Percentiles rank a stretch among this genome's conserved stretches.
Evolutionary conservation across 306 rosid genomes (phyloP).

Genomic region (Rubus parviflorus): DNA sequence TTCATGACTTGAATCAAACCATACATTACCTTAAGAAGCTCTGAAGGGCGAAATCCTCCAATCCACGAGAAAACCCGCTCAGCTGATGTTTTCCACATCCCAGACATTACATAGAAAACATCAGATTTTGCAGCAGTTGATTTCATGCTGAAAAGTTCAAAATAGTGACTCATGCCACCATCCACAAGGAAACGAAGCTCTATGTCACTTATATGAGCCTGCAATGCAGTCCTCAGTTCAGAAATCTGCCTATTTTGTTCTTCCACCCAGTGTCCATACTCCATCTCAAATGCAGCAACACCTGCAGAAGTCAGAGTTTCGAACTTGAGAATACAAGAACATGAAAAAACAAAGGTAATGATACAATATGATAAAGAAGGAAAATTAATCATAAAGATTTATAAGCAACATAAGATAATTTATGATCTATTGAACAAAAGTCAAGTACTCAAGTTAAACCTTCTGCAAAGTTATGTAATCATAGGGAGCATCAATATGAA

Average conservation of each 20-base stretch:
- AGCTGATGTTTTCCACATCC: slow-evolving; percentile 88
- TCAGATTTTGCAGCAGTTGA: slow-evolving; percentile 82
- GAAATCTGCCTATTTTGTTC: slow-evolving; percentile 62
- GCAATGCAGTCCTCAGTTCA: slow-evolving; percentile 67
- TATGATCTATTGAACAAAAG: neutral
- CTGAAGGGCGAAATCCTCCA: slow-evolving; percentile 97
- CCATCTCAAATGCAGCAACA: slow-evolving; percentile 65
- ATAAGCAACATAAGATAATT: neutral
- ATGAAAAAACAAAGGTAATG: neutral
- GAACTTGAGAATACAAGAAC: slow-evolving; percentile 24
- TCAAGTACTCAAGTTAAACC: neutral
- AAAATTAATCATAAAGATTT: neutral
- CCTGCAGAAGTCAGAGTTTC: slow-evolving; percentile 45
- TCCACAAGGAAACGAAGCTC: slow-evolving; percentile 70
- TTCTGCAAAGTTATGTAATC: neutral
- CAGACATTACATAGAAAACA: slow-evolving; percentile 76
- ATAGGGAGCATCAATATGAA: too few species aligned
- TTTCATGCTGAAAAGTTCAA: slow-evolving; percentile 72
- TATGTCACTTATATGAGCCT: slow-evolving; percentile 50
- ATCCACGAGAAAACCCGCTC: slow-evolving; percentile 89
- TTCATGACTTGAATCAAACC: neutral
- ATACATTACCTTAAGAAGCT: slow-evolving; percentile 69
- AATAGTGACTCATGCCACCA: slow-evolving; percentile 66
- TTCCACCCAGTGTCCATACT: slow-evolving; percentile 80
- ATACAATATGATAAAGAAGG: neutral